Base-by-base conservation (phyloP, 495 filamentous ascomycete genomes). In the Aspergillus steynii region DNA sequence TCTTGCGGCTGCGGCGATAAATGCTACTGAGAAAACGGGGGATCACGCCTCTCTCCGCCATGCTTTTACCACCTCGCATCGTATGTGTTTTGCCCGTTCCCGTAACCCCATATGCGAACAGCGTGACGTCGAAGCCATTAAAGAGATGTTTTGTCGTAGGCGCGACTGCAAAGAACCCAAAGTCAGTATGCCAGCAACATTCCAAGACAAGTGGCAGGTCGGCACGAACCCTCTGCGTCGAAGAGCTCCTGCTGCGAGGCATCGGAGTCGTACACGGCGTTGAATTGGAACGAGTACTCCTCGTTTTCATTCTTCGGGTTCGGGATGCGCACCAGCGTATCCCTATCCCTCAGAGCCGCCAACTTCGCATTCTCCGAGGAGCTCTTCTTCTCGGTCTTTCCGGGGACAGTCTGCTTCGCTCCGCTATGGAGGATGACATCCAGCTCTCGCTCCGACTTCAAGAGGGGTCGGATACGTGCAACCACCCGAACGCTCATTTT, bases 1-100 rank as follows among this genome's bases (percentile, higher is more conserved):
- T 87, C 78, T 96, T 97, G 67, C 90, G 88, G 47, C 88, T 88
- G 42, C 90, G 80, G 58, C 94, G 83, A 67, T 95, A 98, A 57
- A 98, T 90, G 63, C 84, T 86, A 65, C 92, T 96, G 7, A 99
- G 81, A 47, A 99, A 78, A 56, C 95, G 77, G 4, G 95, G 95
- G 60, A 99, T 99, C 5, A 96, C 87, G 55, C 95, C 95, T 68
- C 95, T 83, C 27, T 99, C 95, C 6, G 90, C 87, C 50, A 97
- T 80, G 66, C 88, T 87, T 74, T 96, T 89, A 55, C 94, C 93
- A 58, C 95, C 95, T 60, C 95, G 87, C 95, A 99, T 99, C 1
- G 95, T 99, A 77, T 97, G 91, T 54, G 95, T 99, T 75, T 99
- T 99, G 27, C 95, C 95, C 0, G 92, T 96, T 27, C 95, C 95